phyloP scores from a whole-genome alignment of 2,329 filamentous ascomycete genomes.

The Scytalidium sp. region DNA sequence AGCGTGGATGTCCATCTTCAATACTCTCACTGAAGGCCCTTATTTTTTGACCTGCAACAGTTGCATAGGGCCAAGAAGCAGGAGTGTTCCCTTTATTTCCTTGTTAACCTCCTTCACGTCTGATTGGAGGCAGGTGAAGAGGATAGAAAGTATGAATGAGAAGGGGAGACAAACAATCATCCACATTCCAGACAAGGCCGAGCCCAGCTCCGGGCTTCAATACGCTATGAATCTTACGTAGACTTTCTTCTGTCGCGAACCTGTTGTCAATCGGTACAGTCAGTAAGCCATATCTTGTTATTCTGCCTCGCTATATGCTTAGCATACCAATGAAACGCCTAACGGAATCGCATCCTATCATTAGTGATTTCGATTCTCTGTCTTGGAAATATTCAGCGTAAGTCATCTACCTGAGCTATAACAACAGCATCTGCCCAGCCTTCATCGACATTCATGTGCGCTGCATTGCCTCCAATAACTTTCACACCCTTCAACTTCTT shows the following conservation, averaged over 20 bases:
- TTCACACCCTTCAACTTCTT: constrained; percentile 51
- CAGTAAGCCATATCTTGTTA: not conserved
- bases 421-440: constrained; percentile 64
- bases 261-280: constrained; percentile 31
- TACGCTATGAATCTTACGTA: constrained; percentile 64
- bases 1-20: constrained; percentile 60
- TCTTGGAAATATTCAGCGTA: not conserved
- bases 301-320: not conserved
- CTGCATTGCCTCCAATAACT: constrained; percentile 56
- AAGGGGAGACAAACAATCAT: constrained; percentile 54
- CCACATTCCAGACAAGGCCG: constrained; percentile 71
- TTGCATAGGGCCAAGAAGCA: constrained; percentile 41
- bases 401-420: constrained; percentile 60
- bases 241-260: constrained; percentile 63
- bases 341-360: not conserved
- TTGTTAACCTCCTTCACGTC: not conserved
- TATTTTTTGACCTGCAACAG: constrained; percentile 56
- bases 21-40: constrained; percentile 53
- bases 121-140: too few species aligned
- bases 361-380: not conserved
- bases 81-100: not conserved
- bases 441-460: constrained; percentile 50
- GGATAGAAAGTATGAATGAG: constrained; percentile 2
- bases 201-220: constrained; percentile 58
- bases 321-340: constrained; percentile 44